Percentiles rank a stretch among this genome's conserved stretches.
Conservation (phyloP, 495 filamentous ascomycete species). For the Articulospora tetracladia region DNA sequence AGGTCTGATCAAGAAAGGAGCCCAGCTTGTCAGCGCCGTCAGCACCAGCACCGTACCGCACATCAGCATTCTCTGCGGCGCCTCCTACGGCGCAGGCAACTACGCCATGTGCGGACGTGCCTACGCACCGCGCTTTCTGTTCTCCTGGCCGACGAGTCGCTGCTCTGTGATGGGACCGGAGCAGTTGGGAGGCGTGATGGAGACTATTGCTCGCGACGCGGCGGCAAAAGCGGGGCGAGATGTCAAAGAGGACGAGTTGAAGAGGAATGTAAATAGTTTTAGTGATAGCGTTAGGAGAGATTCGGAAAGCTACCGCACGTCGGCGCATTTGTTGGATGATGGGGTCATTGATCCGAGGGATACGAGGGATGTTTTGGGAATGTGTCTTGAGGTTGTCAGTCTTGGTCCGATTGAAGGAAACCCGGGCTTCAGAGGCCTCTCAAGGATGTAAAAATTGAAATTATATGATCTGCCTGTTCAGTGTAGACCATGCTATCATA, state of each 20-base stretch:
- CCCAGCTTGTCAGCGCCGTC: constrained; percentile 31
- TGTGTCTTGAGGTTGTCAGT: constrained; percentile 32
- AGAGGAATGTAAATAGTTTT: background rate
- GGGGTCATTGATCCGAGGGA: constrained; percentile 34
- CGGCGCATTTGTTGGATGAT: constrained; percentile 31
- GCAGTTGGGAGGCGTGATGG: constrained; percentile 32
- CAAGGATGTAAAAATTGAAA: background rate
- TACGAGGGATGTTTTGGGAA: constrained; percentile 31
- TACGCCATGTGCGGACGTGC: constrained; percentile 35
- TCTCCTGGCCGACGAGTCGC: constrained; percentile 32
- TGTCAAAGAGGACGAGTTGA: constrained; percentile 24
- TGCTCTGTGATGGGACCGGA: constrained; percentile 35
- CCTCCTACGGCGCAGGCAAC: constrained; percentile 34
- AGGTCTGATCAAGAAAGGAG: constrained; percentile 32
- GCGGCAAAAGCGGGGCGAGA: constrained; percentile 23
- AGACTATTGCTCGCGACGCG: constrained; percentile 25
- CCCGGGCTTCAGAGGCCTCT: background rate
- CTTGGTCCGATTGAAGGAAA: background rate
- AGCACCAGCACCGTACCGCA: constrained; percentile 31
- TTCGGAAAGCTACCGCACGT: constrained; percentile 29
- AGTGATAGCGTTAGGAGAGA: constrained; percentile 17
- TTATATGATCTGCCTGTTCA: too few species aligned
- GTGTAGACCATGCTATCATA: too few species aligned
- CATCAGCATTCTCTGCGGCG: constrained; percentile 32
- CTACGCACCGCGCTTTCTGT: constrained; percentile 30